Evolutionary conservation across 345 rosid genomes (phyloP).

Genomic region (Lepidium sativum): DNA sequence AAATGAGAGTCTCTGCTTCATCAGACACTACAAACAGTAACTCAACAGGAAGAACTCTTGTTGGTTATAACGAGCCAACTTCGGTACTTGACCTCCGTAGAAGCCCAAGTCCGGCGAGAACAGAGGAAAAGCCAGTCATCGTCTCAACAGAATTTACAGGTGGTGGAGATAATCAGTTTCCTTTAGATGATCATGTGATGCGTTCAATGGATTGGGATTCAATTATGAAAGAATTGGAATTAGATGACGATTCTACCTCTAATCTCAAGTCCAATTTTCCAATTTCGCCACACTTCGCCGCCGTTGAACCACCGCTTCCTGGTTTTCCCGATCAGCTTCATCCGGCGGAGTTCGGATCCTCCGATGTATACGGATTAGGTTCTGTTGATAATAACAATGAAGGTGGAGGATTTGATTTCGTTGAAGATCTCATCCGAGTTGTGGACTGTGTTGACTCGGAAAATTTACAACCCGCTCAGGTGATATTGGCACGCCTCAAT

Average conservation of each 20-base stretch:
- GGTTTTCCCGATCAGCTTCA: slow-evolving; percentile 13
- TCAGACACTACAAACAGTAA: slow-evolving; percentile 1
- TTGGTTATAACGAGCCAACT: slow-evolving; percentile 47
- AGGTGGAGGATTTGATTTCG: slow-evolving; percentile 37
- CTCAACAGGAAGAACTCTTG: slow-evolving; percentile 4
- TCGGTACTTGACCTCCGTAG: slow-evolving; percentile 34
- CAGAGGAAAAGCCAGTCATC: slow-evolving; percentile 9
- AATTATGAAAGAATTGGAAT: slow-evolving; percentile 65
- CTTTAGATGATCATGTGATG: slow-evolving; percentile 38
- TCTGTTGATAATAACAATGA: neutral
- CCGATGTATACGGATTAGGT: neutral
- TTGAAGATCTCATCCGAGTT: slow-evolving; percentile 68
- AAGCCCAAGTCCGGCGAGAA: slow-evolving; percentile 8
- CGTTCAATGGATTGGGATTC: slow-evolving; percentile 81
- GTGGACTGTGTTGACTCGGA: slow-evolving; percentile 69
- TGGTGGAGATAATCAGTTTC: slow-evolving; percentile 6
- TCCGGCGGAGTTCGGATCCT: neutral
- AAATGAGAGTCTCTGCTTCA: slow-evolving; percentile 57
- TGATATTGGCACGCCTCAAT: slow-evolving; percentile 73
- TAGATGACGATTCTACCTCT: slow-evolving; percentile 40
- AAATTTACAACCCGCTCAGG: slow-evolving; percentile 63
- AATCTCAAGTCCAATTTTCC: slow-evolving; percentile 2
- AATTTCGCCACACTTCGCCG: neutral
- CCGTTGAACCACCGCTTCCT: slow-evolving; percentile 8
- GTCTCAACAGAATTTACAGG: neutral